These are phyloP conservation scores for Rhynchosporium graminicola DNA, from an alignment of 2,329 filamentous ascomycete species.

Conservation along the genomic window DNA sequence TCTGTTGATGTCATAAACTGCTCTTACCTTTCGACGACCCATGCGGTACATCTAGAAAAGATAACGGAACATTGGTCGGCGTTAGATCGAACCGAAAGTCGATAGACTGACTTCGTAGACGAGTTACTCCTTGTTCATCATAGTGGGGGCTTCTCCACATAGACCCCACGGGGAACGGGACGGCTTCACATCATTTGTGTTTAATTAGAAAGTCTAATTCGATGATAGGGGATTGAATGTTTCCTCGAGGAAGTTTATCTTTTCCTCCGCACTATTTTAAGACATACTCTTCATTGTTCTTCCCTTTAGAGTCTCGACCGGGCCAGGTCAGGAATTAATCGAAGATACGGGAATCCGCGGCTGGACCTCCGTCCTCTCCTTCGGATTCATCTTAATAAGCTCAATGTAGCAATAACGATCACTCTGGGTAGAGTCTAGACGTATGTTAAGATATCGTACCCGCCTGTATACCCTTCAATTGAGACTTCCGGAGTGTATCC, in stretches of 20 bases:
- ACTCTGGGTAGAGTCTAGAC: neutral
- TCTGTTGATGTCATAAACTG: neutral
- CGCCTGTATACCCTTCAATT: neutral
- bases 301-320: too few species aligned
- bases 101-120: neutral
- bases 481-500: neutral
- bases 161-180: conserved; percentile 12
- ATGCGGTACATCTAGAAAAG: too few species aligned
- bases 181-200: neutral
- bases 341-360: conserved; percentile 9
- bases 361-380: neutral
- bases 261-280: too few species aligned
- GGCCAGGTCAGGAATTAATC: too few species aligned
- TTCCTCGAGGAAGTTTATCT: too few species aligned
- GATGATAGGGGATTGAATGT: too few species aligned
- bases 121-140: neutral
- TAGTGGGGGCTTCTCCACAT: conserved; percentile 8
- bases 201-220: neutral
- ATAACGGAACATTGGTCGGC: conserved; percentile 1
- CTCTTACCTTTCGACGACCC: too few species aligned
- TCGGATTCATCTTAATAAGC: neutral
- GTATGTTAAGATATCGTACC: conserved; percentile 7
- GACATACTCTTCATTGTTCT: too few species aligned
- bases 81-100: neutral
- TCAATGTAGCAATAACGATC: neutral